A percentile compares a stretch with the other conserved stretches of the same genome.
phyloP scores from a whole-genome alignment of 1,139 yeast species.

The Zygosaccharomyces sapae region DNA sequence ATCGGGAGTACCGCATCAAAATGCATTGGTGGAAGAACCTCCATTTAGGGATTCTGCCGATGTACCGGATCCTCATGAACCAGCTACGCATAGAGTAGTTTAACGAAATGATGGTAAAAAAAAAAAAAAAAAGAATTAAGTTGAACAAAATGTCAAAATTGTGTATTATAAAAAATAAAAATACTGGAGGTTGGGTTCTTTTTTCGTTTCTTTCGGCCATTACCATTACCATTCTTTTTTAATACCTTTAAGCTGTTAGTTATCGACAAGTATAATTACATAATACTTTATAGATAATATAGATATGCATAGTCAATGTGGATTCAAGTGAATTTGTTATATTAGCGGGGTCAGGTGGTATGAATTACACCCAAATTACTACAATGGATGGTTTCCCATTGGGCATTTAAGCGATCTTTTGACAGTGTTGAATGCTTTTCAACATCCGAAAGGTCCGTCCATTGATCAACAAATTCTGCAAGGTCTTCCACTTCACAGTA shows the following conservation, averaged over 20 bases:
- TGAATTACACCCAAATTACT: conserved; percentile 13
- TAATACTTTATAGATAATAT: neutral
- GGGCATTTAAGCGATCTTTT: conserved; percentile 10
- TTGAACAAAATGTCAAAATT: no score
- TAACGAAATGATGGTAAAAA: neutral
- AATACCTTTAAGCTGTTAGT: no score
- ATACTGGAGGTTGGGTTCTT: no score
- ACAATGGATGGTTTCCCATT: conserved; percentile 11
- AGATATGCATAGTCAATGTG: neutral
- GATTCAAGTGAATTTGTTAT: no score
- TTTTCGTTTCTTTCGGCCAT: no score
- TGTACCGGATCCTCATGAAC: neutral
- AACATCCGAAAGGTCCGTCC: conserved; percentile 17
- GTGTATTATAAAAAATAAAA: no score
- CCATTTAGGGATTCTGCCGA: neutral
- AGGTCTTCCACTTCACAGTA: conserved; percentile 21
- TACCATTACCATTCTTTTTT: no score
- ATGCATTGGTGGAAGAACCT: neutral
- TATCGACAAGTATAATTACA: no score
- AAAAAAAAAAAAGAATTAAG: neutral
- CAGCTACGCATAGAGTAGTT: conserved; percentile 1
- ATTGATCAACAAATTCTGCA: conserved; percentile 24
- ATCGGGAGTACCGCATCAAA: conserved; percentile 1
- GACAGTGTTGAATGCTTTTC: conserved; percentile 3
- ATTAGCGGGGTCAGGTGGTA: neutral